Base-by-base conservation (phyloP, 116 monocot species). In the Trichopus zeylanicus region DNA sequence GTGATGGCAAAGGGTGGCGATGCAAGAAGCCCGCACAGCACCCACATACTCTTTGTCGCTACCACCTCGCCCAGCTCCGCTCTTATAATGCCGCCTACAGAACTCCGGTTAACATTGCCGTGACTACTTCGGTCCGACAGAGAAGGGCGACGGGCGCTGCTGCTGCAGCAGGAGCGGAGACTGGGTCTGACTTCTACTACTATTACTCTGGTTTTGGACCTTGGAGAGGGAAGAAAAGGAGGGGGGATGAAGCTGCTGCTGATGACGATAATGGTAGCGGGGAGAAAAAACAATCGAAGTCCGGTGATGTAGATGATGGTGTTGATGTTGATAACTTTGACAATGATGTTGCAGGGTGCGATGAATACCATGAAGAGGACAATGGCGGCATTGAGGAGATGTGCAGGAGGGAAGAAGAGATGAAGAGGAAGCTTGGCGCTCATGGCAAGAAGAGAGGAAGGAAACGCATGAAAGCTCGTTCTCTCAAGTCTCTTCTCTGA, bases 1-100 rank as follows among this genome's bases (percentile, higher is more conserved):
- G 28, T 31, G 81, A 83, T 29, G 83, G 73, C 7, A 83, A 70
- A 37, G 51, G 59, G 3, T 83, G 83, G 83, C 67, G 59, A 47
- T 83, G 83, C 62, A 71, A 72, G 68, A 67, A 74, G 18, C 57
- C 26, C 3, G 78, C 66, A 26, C 67, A 72, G 28, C 31, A 3
- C 10, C 78, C 70, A 0, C 67, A 78, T 59, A 34, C 70, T 0
- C 65, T 78, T 26, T 83, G 83, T 61, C 29, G 62, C 52, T 75
- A 83, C 52, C 83, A 83, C 19, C 56, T 71, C 35, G 46, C 60
- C 6, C 82, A 82, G 63, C 67, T 67, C 31, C 69, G 74, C 15
- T 61, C 77, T 60, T 82, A 82, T 59, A 54, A 53, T 28, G 24
- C 20, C 0, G 4, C 20, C 3, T 22, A 55, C 15, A 6, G 26